Conservation (phyloP, 2,329 filamentous ascomycete genomes). For the Cercospora citrullina region DNA sequence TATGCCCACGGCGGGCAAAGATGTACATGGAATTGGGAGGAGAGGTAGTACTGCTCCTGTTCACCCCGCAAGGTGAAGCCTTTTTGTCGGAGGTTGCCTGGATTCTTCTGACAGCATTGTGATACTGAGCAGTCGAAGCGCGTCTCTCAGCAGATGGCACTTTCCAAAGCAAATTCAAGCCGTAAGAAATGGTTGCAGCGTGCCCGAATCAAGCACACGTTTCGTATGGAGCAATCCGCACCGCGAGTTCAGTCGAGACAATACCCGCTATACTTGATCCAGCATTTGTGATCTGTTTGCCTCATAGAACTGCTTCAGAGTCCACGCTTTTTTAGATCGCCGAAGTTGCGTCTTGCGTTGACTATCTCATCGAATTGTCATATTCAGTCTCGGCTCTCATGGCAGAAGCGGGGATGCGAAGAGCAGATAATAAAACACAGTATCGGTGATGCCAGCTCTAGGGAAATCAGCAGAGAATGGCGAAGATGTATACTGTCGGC, state of each 20-base stretch:
- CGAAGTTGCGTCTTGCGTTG: neutral
- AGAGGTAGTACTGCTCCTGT: neutral
- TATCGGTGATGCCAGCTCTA: neutral
- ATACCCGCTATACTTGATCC: neutral
- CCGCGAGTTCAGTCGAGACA: neutral
- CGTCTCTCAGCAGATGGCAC: neutral
- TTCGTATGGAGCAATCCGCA: neutral
- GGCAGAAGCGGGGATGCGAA: neutral
- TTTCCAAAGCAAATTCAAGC: neutral
- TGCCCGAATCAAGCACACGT: neutral
- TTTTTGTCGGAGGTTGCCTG: neutral
- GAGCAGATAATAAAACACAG: neutral
- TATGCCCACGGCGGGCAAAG: neutral
- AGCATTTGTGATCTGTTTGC: neutral
- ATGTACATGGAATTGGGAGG: neutral
- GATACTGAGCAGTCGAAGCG: neutral
- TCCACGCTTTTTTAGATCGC: neutral
- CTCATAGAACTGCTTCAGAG: neutral
- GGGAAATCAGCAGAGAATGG: neutral
- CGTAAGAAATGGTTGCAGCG: neutral
- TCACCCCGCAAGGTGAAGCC: neutral
- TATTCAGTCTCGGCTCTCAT: neutral
- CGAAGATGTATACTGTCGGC: neutral
- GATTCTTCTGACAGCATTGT: neutral
- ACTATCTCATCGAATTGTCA: neutral